Base-by-base conservation (phyloP, 169 alveolate genomes). In the Cryptosporidium parvum region DNA sequence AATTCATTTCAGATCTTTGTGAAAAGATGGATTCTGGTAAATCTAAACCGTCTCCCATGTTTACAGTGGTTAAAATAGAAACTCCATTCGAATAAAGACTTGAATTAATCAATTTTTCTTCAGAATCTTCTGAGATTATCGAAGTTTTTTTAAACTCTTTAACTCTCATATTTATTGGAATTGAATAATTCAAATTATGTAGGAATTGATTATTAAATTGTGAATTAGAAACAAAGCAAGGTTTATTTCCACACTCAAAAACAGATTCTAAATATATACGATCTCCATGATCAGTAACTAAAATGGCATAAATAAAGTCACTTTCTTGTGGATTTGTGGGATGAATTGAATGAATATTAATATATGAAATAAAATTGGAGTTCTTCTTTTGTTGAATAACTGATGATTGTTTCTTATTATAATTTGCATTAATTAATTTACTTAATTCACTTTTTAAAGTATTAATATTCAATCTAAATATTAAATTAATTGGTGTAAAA, bases 321-420 rank as follows among this genome's bases (percentile, higher is more conserved):
- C 89, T 80, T 62, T 80, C 89, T 44, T 44, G 75, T 2, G 89
- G 89, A 18, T 10, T 62, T 31, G 65, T 67, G 37, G 89, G 89
- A 44, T 80, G 89, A 80, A 80, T 42, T 48, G 75, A 80, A 23
- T 62, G 59, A 1, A 80, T 80, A 29, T 39, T 39, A 2, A 80
- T 12, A 62, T 5, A 9, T 26, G 65, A 42, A 14, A 31, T 8
- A 26, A 44, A 23, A 21, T n/a, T 70, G 14, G 67, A 29, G 18
- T 52, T 31, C 44, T 70, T 45, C 21, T 42, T 70, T 23, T 70
- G 85, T 1, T 35, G 58, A 12, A 3, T 70, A 21, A 44, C 37
- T 2, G 67, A 56, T 9, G 12, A 26, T n/a, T 70, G 85, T 10
- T 70, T 70, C 31, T 48, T 56, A 33, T 23, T 33, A 35, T 44